Conservation (phyloP, 352 stramenopile species). For the Globisporangium camurandrum region DNA sequence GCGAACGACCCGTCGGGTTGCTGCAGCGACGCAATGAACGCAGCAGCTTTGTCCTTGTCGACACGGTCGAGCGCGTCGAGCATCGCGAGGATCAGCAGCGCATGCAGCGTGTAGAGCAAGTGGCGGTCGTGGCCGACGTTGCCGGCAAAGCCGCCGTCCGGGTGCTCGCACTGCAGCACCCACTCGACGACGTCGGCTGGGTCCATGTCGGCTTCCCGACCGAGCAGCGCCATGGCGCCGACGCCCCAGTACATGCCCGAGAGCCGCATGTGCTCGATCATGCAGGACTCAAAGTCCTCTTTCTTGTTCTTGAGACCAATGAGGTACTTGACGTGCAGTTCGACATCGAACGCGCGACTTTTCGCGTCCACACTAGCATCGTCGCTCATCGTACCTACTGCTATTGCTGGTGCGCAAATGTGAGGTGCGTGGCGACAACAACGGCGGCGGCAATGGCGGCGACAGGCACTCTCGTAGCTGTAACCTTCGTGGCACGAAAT, state of each 20-base stretch:
- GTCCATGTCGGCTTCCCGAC: constrained; percentile 78
- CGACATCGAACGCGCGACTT: constrained; percentile 42
- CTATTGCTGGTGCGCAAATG: neutral
- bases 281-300: constrained; percentile 87
- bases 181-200: constrained; percentile 89
- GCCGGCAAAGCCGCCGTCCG: constrained; percentile 91
- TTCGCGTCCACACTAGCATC: neutral
- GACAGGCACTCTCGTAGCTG: neutral
- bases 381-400: constrained; percentile 1
- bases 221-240: constrained; percentile 91
- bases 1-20: constrained; percentile 96
- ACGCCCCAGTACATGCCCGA: constrained; percentile 98
- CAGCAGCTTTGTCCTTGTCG: constrained; percentile 68
- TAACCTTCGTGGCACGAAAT: constrained; percentile 3
- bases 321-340: constrained; percentile 77
- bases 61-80: constrained; percentile 79
- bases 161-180: constrained; percentile 93
- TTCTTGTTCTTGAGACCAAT: constrained; percentile 78
- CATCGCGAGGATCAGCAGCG: constrained; percentile 96
- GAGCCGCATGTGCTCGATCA: constrained; percentile 97
- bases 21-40: constrained; percentile 89
- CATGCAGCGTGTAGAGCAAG: constrained; percentile 96
- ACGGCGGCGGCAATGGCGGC: neutral
- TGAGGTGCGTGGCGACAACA: neutral
- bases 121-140: constrained; percentile 96